phyloP scores from a whole-genome alignment of 352 stramenopile species.

The Globisporangium spinosum region DNA sequence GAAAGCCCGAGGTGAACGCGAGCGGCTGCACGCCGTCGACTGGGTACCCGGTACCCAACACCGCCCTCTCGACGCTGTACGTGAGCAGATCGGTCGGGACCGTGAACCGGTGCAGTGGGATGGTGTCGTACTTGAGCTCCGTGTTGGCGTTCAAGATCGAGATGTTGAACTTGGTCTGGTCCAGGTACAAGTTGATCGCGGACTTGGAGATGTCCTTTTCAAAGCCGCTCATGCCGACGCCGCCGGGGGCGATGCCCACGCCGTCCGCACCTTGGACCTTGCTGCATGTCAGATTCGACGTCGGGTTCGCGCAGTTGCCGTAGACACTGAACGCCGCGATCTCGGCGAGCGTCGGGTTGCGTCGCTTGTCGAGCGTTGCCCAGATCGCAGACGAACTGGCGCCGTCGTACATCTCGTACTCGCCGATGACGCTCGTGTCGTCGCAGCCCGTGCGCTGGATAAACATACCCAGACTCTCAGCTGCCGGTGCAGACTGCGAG shows the following conservation, averaged over 20 bases:
- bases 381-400: constrained; percentile 16
- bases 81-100: constrained; percentile 33
- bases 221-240: constrained; percentile 20
- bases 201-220: neutral
- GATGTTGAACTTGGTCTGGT: constrained; percentile 20
- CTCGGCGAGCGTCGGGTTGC: constrained; percentile 23
- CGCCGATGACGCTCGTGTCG: constrained; percentile 47
- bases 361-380: constrained; percentile 10
- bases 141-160: constrained; percentile 6
- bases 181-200: constrained; percentile 10
- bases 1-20: constrained; percentile 61
- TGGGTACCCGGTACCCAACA: constrained; percentile 41
- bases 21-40: constrained; percentile 66
- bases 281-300: constrained; percentile 19
- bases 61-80: constrained; percentile 26
- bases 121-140: constrained; percentile 5
- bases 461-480: constrained; percentile 37
- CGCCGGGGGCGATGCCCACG: constrained; percentile 4
- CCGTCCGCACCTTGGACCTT: constrained; percentile 18
- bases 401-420: constrained; percentile 68
- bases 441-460: constrained; percentile 68
- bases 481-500: constrained; percentile 29
- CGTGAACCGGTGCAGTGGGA: constrained; percentile 22
- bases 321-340: constrained; percentile 19
- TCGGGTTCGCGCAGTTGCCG: constrained; percentile 19